These are phyloP conservation scores for Sonneratia alba DNA, from an alignment of 345 rosid genomes.

Conservation along the genomic window DNA sequence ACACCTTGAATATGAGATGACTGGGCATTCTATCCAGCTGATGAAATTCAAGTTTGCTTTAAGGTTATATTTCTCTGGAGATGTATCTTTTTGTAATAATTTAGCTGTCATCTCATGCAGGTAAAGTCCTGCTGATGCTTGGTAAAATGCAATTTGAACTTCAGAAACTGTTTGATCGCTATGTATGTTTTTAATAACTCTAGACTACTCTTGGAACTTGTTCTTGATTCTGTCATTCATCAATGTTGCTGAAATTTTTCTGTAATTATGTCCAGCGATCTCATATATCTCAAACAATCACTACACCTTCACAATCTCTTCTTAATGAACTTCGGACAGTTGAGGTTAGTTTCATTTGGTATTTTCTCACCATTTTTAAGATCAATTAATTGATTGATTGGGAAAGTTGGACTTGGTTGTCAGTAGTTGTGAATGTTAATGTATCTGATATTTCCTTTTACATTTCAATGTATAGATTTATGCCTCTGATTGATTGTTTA, in stretches of 20 bases:
- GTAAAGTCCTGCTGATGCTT: conserved; percentile 66
- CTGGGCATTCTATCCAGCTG: background rate
- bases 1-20: background rate
- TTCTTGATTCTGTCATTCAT: conserved; percentile 7
- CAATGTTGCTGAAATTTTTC: conserved; percentile 5
- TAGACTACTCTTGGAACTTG: conserved; percentile 5
- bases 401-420: background rate
- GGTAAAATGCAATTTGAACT: conserved; percentile 86
- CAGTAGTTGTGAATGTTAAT: background rate
- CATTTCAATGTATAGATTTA: background rate
- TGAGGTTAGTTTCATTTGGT: conserved; percentile 56
- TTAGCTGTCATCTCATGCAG: conserved; percentile 32
- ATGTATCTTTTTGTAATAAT: background rate
- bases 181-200: conserved; percentile 46
- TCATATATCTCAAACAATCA: conserved; percentile 73
- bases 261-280: conserved; percentile 53
- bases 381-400: background rate
- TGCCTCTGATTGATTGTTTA: background rate
- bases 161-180: conserved; percentile 74
- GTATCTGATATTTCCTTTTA: background rate
- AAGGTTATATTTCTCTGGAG: background rate
- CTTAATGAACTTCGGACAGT: conserved; percentile 92
- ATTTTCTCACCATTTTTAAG: background rate
- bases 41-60: background rate
- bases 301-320: conserved; percentile 85